Base-by-base conservation (phyloP, 164 flowering plant species). In the Tetrastigma voinierianum region DNA sequence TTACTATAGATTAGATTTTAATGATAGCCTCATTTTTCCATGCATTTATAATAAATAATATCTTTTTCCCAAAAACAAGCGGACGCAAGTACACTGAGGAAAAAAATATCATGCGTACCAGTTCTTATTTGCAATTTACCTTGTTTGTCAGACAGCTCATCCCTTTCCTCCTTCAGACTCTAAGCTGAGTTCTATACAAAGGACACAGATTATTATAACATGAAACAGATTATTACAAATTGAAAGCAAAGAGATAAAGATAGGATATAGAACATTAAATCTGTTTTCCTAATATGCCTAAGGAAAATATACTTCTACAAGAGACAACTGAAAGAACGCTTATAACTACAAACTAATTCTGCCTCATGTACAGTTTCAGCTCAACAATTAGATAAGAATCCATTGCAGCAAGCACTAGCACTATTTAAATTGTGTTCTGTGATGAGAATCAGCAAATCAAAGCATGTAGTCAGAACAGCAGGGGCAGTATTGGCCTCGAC, bases 121-220 rank as follows among this genome's bases (percentile, higher is more conserved):
- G 78, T 67, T 93, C 96, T 47, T 78, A 86, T n/a, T 74, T 83
- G 94, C 74, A 93, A 82, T n/a, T 48, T 77, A 82, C 44, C 77
- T 82, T 56, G 83, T 81, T 80, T 84, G 90, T 59, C 69, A 77
- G 47, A 86, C 67, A 73, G 83, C 90, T 55, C 78, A 81, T 90
- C 97, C 71, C 90, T 83, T 75, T 90, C 98, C 20, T 82, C 87
- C 81, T 79, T 89, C 71, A 82, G 67, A 10, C 61, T 77, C 73
- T 85, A 21, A 23, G 80, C 78, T 67, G 77, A 78, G 54, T 69
- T 69, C 78, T 80, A 59, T 51, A 61, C 0, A 56, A 52, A 58
- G 57, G 15, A 1, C 2, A 25, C 51, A 52, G 18, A 18, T 55
- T 10, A 48, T 51, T 11, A 11, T 13, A 53, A n/a, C n/a, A n/a